Percentiles rank a stretch among this genome's conserved stretches.
Evolutionary conservation across 2,329 filamentous ascomycete species (phyloP).

Genomic region (Pseudocercospora fuligena): DNA sequence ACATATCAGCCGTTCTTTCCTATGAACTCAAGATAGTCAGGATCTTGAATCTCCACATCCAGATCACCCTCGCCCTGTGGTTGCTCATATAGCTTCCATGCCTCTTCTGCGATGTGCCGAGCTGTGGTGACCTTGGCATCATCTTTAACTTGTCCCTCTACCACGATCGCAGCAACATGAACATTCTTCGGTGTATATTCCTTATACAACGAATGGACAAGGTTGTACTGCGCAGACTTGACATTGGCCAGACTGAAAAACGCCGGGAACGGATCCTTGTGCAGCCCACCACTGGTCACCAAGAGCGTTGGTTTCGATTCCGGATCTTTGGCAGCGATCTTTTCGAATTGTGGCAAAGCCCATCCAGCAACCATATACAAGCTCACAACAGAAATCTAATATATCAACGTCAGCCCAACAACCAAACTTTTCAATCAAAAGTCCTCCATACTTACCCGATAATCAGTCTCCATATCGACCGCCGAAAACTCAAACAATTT

Average conservation of each 20-base stretch:
- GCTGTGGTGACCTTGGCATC: slow-evolving; percentile 50
- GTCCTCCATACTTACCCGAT: slow-evolving; percentile 44
- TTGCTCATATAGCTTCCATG: slow-evolving; percentile 50
- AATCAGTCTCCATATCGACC: slow-evolving; percentile 54
- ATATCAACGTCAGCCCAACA: background rate
- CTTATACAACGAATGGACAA: slow-evolving; percentile 51
- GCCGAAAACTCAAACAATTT: slow-evolving; percentile 48
- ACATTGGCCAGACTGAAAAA: slow-evolving; percentile 53
- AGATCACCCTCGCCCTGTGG: slow-evolving; percentile 41
- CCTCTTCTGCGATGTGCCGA: slow-evolving; percentile 49
- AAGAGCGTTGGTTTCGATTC: slow-evolving; percentile 48
- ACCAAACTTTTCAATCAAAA: background rate
- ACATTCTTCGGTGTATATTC: slow-evolving; percentile 48
- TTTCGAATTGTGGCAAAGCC: slow-evolving; percentile 48
- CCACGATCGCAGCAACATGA: slow-evolving; percentile 52
- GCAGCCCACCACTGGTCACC: slow-evolving; percentile 54
- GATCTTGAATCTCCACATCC: slow-evolving; percentile 40
- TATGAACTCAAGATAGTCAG: slow-evolving; percentile 27
- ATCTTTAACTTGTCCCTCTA: slow-evolving; percentile 48
- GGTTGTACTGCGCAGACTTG: slow-evolving; percentile 57
- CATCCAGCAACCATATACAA: slow-evolving; percentile 53
- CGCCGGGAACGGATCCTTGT: slow-evolving; percentile 49
- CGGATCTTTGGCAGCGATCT: slow-evolving; percentile 31
- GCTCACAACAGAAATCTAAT: slow-evolving; percentile 50
- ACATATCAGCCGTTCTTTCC: slow-evolving; percentile 11